phyloP scores from a whole-genome alignment of 2,329 filamentous ascomycete genomes.

The Epichloe uncinata region DNA sequence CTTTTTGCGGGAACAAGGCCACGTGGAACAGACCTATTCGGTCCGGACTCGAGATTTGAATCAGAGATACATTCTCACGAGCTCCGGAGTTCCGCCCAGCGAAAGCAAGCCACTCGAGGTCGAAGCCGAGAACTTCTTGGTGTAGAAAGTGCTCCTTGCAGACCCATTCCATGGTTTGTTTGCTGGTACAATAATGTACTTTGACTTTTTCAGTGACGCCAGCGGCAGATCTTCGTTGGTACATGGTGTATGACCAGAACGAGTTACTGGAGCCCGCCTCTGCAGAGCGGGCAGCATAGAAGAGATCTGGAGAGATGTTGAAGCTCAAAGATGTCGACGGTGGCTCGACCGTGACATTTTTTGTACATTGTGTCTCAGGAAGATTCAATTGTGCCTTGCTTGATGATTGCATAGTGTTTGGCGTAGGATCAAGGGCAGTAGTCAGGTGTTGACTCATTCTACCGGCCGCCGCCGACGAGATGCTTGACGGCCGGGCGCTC shows the following conservation, averaged over 20 bases:
- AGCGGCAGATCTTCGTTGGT: slow-evolving; percentile 36
- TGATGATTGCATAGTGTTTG: neutral
- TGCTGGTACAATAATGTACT: slow-evolving; percentile 66
- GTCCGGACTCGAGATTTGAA: slow-evolving; percentile 68
- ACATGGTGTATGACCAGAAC: slow-evolving; percentile 58
- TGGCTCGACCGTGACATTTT: slow-evolving; percentile 4
- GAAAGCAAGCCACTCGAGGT: slow-evolving; percentile 67
- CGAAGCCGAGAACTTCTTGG: slow-evolving; percentile 69
- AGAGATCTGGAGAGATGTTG: slow-evolving; percentile 17
- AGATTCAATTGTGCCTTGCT: too few species aligned
- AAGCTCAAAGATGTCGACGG: slow-evolving; percentile 17
- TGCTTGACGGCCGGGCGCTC: neutral
- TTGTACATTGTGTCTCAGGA: neutral
- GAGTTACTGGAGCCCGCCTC: slow-evolving; percentile 31
- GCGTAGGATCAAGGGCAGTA: neutral
- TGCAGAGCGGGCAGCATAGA: slow-evolving; percentile 32
- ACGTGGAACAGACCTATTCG: slow-evolving; percentile 74
- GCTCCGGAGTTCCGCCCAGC: slow-evolving; percentile 33
- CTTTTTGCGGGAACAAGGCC: slow-evolving; percentile 41
- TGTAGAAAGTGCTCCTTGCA: slow-evolving; percentile 50
- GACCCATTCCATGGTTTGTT: slow-evolving; percentile 52
- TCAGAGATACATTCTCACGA: slow-evolving; percentile 62
- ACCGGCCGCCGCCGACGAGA: neutral
- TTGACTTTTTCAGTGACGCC: slow-evolving; percentile 40
- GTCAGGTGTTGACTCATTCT: neutral